Evolutionary conservation across 108 stramenopile species (phyloP), one percentile per base, ranked within the genome.

Genomic region (Nitzschia putrida): DNA sequence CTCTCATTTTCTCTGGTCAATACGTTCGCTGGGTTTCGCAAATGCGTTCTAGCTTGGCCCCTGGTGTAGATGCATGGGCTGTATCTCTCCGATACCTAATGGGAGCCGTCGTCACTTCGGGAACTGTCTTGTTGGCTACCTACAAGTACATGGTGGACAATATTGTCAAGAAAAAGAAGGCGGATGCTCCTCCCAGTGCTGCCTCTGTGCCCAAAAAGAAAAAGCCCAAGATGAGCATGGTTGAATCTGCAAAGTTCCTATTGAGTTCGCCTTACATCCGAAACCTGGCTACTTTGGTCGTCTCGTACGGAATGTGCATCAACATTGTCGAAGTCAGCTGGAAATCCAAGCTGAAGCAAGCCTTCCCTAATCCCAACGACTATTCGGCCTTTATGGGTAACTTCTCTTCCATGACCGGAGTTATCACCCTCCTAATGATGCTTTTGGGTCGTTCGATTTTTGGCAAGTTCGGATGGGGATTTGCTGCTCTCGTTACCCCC

Each of bases 331-430:
- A 99, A 80, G 98, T 99, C 21, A 94, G 92, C 40, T 99, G 99
- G 99, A 99, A 99, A 87, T 78, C 95, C 38, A 97, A 97, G 74
- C 72, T 99, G n/a, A 98, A 98, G 83, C 84, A 82, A 69, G 97
- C 95, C 3, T 97, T 96, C 80, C 96, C 97, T 24, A 86, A 97
- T 77, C 97, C 97, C 13, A 97, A 97, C 71, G 95, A 85, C 26
- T 99, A 99, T 71, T 94, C 94, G n/a, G 88, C 95, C 13, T 98
- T 99, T 80, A 99, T 99, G 98, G 99, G 99, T 53, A 97, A 93
- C 80, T 99, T 98, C 71, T 94, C 91, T 16, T 88, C 94, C 4
- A 89, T 95, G 16, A 98, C 96, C 7, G 99, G 99, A 20, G 76
- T 78, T 34, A 92, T 98, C n/a, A 98, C 99, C 0, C 70, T 98